Conservation (phyloP, 2,329 filamentous ascomycete genomes). For the Paecilomyces formosus region DNA sequence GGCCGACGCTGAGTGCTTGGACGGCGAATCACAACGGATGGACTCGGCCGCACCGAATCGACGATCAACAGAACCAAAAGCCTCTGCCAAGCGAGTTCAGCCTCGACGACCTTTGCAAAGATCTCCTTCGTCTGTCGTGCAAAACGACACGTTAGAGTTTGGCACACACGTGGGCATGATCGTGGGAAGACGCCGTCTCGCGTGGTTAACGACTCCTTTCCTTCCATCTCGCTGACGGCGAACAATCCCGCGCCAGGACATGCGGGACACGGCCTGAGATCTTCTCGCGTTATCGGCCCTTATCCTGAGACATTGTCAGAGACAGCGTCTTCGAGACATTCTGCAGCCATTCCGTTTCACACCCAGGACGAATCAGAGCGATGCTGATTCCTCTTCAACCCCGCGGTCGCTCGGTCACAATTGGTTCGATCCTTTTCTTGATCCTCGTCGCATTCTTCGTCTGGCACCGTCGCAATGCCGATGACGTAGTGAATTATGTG, state of each 20-base stretch:
- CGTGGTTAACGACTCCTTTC: not conserved
- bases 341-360: not conserved
- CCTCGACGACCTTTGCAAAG: not conserved
- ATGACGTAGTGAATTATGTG: slow-evolving; percentile 12
- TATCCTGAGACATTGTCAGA: not conserved
- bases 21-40: not conserved
- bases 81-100: not conserved
- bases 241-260: not conserved
- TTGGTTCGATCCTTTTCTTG: slow-evolving; percentile 18
- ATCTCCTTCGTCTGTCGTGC: no score
- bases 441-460: slow-evolving; percentile 20
- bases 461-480: slow-evolving; percentile 10
- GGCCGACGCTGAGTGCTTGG: not conserved
- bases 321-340: not conserved
- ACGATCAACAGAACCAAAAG: not conserved
- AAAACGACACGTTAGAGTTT: no score
- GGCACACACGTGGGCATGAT: not conserved
- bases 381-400: slow-evolving; percentile 2
- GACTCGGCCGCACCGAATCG: not conserved
- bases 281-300: not conserved
- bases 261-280: not conserved
- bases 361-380: slow-evolving; percentile 6
- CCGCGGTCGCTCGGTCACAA: slow-evolving; percentile 20
- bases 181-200: not conserved
- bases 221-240: not conserved